Evolutionary conservation across 768 basidiomycete genomes (phyloP).

Genomic region (Pholiota molesta): DNA sequence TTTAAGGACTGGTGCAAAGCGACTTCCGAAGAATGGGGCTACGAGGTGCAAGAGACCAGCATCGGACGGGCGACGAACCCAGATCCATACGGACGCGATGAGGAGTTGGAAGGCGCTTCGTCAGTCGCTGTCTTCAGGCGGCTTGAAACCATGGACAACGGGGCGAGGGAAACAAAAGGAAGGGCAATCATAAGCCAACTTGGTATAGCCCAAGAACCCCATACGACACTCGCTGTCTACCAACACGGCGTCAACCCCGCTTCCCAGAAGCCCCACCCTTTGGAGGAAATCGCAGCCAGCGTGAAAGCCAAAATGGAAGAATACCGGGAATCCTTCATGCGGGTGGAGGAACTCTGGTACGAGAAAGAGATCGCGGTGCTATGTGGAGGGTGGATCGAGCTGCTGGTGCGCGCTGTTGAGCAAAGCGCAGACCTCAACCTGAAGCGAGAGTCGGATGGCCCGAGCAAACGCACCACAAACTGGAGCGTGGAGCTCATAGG

Average conservation of each 20-base stretch:
- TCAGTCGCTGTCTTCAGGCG: conserved; percentile 68
- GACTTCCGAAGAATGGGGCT: conserved; percentile 70
- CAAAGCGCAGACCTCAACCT: conserved; percentile 40
- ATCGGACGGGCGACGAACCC: conserved; percentile 60
- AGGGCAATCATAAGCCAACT: conserved; percentile 32
- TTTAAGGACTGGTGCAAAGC: conserved; percentile 65
- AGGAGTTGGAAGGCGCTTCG: conserved; percentile 63
- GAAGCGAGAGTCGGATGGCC: conserved; percentile 38
- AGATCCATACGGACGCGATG: conserved; percentile 78
- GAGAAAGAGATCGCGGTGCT: conserved; percentile 45
- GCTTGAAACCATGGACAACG: conserved; percentile 33
- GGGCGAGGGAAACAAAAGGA: conserved; percentile 41
- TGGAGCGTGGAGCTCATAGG: conserved; percentile 53
- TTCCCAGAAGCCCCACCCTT: conserved; percentile 43
- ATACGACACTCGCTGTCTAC: conserved; percentile 52
- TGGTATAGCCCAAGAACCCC: conserved; percentile 29
- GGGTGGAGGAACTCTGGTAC: conserved; percentile 55
- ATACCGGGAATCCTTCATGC: conserved; percentile 49
- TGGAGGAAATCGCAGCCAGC: conserved; percentile 49
- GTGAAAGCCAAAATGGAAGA: conserved; percentile 59
- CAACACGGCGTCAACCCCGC: conserved; percentile 53
- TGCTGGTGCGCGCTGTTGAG: conserved; percentile 51
- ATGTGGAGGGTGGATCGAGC: conserved; percentile 68
- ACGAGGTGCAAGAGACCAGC: conserved; percentile 58
- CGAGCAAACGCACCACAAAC: conserved; percentile 31